phyloP scores from a whole-genome alignment of 129 eudicot genomes.

The Daucus carota region DNA sequence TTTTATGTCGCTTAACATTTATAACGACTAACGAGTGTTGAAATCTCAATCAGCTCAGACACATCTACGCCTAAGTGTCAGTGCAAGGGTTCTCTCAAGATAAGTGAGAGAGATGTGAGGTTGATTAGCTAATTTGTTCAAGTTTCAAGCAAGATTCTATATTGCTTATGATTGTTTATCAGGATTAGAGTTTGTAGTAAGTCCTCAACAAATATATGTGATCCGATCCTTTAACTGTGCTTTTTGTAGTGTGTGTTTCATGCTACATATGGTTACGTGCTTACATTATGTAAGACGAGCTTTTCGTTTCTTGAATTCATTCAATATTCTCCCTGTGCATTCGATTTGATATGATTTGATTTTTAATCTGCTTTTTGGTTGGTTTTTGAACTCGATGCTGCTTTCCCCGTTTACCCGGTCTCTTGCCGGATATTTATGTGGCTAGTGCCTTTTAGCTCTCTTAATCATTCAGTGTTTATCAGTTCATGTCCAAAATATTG shows the following conservation, averaged over 20 bases:
- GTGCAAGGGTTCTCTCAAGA: too few relatives aligned
- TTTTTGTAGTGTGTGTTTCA: constrained; percentile 17
- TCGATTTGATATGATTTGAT: constrained; percentile 12
- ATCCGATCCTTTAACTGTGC: constrained; percentile 2
- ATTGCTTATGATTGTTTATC: background rate
- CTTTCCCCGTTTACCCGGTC: constrained; percentile 48
- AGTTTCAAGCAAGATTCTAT: constrained; percentile 7
- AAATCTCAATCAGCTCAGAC: too few relatives aligned
- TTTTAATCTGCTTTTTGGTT: constrained; percentile 30
- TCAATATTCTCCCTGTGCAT: constrained; percentile 18
- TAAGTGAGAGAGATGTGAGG: too few relatives aligned
- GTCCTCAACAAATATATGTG: background rate
- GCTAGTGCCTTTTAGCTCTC: constrained; percentile 22
- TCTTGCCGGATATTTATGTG: constrained; percentile 29
- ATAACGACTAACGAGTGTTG: too few relatives aligned
- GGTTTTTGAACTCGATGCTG: constrained; percentile 56
- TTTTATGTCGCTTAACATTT: too few relatives aligned
- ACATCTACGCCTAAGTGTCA: too few relatives aligned
- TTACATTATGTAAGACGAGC: background rate
- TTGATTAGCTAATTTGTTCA: background rate
- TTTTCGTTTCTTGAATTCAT: constrained; percentile 11
- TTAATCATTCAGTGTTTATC: constrained; percentile 10
- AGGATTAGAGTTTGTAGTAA: too few relatives aligned
- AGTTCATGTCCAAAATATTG: background rate
- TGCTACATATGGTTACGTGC: constrained; percentile 53